Conservation (phyloP, 2,329 filamentous ascomycete species). For the Coniochaeta sp. region DNA sequence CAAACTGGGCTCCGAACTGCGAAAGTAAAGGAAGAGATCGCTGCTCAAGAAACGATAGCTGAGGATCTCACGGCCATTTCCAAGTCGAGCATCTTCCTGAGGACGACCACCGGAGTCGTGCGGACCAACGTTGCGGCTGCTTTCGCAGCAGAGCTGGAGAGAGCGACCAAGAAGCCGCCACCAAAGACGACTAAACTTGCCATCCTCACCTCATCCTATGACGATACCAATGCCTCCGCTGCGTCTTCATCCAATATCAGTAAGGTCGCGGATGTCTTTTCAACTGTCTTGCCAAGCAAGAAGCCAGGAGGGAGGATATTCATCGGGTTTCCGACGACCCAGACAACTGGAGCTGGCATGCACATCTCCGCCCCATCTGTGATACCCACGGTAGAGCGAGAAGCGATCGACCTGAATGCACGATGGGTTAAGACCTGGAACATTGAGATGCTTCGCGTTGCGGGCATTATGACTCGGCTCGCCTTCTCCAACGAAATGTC, state of each 20-base stretch:
- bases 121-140: conserved; percentile 64
- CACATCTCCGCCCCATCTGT: conserved; percentile 94
- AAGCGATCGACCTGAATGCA: conserved; percentile 94
- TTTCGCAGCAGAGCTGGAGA: conserved; percentile 80
- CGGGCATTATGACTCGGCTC: conserved; percentile 82
- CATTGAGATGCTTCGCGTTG: conserved; percentile 81
- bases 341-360: conserved; percentile 89
- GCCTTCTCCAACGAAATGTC: conserved; percentile 85
- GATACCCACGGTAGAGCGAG: conserved; percentile 93
- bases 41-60: conserved; percentile 52
- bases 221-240: conserved; percentile 64
- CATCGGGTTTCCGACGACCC: conserved; percentile 94
- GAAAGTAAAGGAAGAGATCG: conserved; percentile 54
- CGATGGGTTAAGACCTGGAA: conserved; percentile 96
- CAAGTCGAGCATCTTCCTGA: conserved; percentile 77
- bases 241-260: conserved; percentile 45
- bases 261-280: conserved; percentile 71
- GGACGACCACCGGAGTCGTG: conserved; percentile 78
- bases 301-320: conserved; percentile 80
- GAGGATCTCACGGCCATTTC: conserved; percentile 67
- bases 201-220: conserved; percentile 85
- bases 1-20: conserved; percentile 45
- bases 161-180: conserved; percentile 94
- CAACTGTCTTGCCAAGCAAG: conserved; percentile 81
- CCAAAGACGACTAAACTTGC: conserved; percentile 81